Evolutionary conservation across 306 rosid genomes (phyloP).

Genomic region (Vicia sativa): DNA sequence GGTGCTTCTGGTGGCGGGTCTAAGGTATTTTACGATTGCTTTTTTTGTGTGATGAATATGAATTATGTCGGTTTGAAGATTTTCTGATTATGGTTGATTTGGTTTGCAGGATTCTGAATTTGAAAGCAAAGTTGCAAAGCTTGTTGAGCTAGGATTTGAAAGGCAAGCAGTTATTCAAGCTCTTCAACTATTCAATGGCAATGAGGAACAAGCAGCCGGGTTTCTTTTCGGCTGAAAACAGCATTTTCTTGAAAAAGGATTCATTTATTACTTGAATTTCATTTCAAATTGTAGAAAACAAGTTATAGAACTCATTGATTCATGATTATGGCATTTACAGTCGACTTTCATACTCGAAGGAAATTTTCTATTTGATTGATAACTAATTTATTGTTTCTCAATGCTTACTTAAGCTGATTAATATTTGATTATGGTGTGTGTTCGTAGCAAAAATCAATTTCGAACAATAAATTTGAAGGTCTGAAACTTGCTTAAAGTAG

Average conservation of each 20-base stretch:
- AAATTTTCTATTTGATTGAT: constrained; percentile 34
- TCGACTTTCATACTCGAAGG: constrained; percentile 28
- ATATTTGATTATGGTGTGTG: background rate
- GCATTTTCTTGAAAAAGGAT: constrained; percentile 43
- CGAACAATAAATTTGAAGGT: no score
- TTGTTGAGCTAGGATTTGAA: constrained; percentile 85
- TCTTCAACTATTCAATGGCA: constrained; percentile 68
- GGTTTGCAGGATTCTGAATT: constrained; percentile 61
- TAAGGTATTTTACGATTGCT: constrained; percentile 51
- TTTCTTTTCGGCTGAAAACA: constrained; percentile 48
- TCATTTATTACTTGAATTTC: constrained; percentile 28
- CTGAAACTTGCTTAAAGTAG: no score
- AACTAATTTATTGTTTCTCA: constrained; percentile 17
- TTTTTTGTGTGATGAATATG: background rate
- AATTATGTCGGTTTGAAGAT: background rate
- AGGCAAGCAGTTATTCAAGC: constrained; percentile 86
- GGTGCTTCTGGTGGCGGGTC: constrained; percentile 70
- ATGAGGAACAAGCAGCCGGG: constrained; percentile 57
- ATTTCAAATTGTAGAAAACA: constrained; percentile 32
- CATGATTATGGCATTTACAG: constrained; percentile 17
- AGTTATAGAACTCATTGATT: constrained; percentile 14
- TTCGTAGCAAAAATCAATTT: no score
- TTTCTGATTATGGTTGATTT: constrained; percentile 30
- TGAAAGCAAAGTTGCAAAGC: constrained; percentile 88
- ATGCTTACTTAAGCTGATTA: background rate